phyloP scores from a whole-genome alignment of 2,329 filamentous ascomycete species.

The Hymenoscyphus occultus region DNA sequence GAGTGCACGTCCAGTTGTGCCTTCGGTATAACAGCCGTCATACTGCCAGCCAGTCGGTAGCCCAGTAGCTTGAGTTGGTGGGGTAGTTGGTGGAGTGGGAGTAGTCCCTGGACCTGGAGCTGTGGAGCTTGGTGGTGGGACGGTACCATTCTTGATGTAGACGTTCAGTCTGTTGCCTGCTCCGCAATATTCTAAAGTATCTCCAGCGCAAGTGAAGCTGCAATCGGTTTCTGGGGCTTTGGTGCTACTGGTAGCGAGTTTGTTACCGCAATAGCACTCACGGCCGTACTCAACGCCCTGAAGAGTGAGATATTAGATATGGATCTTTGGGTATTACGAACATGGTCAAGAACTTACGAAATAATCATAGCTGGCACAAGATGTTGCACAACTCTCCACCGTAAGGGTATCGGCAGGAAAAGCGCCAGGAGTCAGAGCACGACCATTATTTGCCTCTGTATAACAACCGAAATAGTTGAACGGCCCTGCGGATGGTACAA shows the following conservation, averaged over 20 bases:
- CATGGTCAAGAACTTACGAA: conserved; percentile 27
- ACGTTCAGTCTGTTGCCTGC: conserved; percentile 23
- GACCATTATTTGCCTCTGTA: conserved; percentile 12
- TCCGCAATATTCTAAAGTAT: conserved; percentile 22
- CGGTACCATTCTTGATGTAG: conserved; percentile 9
- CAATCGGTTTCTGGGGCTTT: conserved; percentile 17
- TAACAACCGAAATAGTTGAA: conserved; percentile 14
- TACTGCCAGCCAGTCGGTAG: conserved; percentile 16
- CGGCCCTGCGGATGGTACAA: conserved; percentile 15
- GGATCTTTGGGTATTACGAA: background rate
- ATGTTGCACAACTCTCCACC: conserved; percentile 44
- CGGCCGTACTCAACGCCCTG: conserved; percentile 44
- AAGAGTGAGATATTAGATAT: background rate
- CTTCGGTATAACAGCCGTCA: conserved; percentile 14
- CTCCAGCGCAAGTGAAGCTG: conserved; percentile 20
- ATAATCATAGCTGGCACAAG: conserved; percentile 39
- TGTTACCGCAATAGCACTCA: conserved; percentile 35
- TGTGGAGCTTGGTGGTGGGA: background rate
- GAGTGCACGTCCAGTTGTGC: conserved; percentile 19
- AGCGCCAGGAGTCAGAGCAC: conserved; percentile 9
- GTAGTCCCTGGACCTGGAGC: background rate
- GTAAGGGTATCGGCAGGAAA: conserved; percentile 37
- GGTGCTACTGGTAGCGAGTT: conserved; percentile 14
- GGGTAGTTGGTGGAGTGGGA: background rate
- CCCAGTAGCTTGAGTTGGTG: conserved; percentile 4